Evolutionary conservation across 1,139 yeast species (phyloP).

Genomic region (Pichia sp.): DNA sequence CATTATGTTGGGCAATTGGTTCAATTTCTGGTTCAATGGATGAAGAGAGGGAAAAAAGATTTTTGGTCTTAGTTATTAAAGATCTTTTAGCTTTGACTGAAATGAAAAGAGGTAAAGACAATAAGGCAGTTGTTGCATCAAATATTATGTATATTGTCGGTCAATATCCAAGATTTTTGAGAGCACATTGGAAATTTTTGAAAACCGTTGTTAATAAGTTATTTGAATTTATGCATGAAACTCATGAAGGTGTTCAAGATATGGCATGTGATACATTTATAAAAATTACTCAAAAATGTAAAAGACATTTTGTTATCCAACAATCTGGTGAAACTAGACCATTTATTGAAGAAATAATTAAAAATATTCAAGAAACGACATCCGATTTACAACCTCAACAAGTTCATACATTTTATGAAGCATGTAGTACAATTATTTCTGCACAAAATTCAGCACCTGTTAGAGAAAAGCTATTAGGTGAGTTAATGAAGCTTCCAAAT

Average conservation of each 20-base stretch:
- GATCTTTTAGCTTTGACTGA: constrained; percentile 88
- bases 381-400: constrained; percentile 95
- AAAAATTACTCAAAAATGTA: constrained; percentile 90
- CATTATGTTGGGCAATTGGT: constrained; percentile 99
- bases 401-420: constrained; percentile 95
- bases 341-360: constrained; percentile 83
- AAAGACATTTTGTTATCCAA: constrained; percentile 84
- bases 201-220: constrained; percentile 92
- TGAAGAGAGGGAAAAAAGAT: constrained; percentile 94
- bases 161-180: constrained; percentile 93
- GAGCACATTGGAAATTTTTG: constrained; percentile 96
- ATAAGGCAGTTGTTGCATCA: constrained; percentile 97
- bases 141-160: constrained; percentile 99
- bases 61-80: constrained; percentile 85
- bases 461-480: constrained; percentile 67
- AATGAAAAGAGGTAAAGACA: constrained; percentile 94
- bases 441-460: constrained; percentile 64
- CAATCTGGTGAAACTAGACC: constrained; percentile 90
- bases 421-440: constrained; percentile 89
- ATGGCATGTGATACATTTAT: constrained; percentile 99
- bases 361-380: constrained; percentile 76
- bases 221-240: constrained; percentile 98
- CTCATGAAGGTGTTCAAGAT: constrained; percentile 98
- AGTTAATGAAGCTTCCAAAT: constrained; percentile 86
- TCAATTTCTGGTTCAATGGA: constrained; percentile 98